Evolutionary conservation across 2,329 filamentous ascomycete genomes (phyloP).

Genomic region (Epichloe glyceriae): DNA sequence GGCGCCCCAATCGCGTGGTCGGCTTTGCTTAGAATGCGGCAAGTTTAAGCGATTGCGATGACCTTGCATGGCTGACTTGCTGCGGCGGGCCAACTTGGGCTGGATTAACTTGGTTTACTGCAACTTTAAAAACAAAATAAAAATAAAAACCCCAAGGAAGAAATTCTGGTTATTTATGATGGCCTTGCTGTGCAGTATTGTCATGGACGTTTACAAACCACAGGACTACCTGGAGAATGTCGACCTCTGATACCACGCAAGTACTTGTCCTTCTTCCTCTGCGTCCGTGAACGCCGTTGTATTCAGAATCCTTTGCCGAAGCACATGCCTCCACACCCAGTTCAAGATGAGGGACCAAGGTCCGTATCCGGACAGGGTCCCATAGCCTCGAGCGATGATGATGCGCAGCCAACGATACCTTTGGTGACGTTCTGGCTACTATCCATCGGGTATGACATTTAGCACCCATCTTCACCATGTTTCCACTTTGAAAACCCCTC

Average conservation of each 20-base stretch:
- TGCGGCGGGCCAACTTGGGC: background rate
- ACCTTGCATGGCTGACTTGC: background rate
- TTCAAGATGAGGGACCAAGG: background rate
- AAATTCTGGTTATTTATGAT: too few species aligned
- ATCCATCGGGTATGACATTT: background rate
- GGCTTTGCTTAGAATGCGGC: background rate
- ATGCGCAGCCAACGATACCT: background rate
- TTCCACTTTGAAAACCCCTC: background rate
- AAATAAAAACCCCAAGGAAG: too few species aligned
- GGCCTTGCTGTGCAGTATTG: too few species aligned
- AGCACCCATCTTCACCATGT: background rate
- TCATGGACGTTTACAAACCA: too few species aligned
- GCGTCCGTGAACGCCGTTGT: too few species aligned
- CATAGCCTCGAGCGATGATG: background rate
- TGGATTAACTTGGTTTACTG: too few species aligned
- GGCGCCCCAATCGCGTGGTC: background rate
- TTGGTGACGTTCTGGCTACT: background rate
- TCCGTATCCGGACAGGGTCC: background rate
- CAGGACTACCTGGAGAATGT: too few species aligned
- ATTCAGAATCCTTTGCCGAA: too few species aligned
- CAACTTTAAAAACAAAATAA: background rate
- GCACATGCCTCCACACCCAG: too few species aligned
- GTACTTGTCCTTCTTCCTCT: too few species aligned
- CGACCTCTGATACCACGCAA: too few species aligned
- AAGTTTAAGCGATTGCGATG: background rate